Evolutionary conservation across 2,329 filamentous ascomycete species (phyloP).

Genomic region (Neurospora crassa): DNA sequence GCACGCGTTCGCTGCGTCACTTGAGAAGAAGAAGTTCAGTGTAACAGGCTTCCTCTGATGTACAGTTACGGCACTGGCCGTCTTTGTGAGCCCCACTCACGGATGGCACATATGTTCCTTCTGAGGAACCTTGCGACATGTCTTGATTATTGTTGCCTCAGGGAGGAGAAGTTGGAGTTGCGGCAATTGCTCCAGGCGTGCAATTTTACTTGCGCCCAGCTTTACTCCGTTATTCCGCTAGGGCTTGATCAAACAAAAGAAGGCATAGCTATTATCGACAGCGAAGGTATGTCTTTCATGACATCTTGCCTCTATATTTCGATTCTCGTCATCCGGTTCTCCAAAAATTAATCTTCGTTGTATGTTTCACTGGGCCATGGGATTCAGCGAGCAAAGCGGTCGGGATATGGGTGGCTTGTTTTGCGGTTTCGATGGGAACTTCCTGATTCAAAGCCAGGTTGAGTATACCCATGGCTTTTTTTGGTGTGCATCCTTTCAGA

Average conservation of each 20-base stretch:
- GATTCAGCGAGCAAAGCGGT: background rate
- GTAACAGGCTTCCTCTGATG: background rate
- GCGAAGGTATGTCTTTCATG: background rate
- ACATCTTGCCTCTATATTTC: background rate
- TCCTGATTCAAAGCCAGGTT: background rate
- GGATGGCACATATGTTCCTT: background rate
- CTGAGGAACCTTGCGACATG: background rate
- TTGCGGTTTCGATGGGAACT: background rate
- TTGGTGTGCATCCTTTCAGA: background rate
- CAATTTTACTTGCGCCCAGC: background rate
- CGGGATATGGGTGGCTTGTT: background rate
- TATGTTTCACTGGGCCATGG: background rate
- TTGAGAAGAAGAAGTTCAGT: background rate
- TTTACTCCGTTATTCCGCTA: background rate
- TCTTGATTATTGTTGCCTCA: background rate
- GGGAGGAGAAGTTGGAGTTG: background rate
- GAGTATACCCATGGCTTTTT: background rate
- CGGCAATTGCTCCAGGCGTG: background rate
- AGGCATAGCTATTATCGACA: background rate
- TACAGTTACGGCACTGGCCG: background rate
- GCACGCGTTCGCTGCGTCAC: background rate
- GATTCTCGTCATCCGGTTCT: background rate
- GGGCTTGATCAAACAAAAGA: background rate
- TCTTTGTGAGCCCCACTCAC: background rate
- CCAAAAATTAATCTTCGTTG: background rate